Conservation (phyloP, 225 moss, liverwort and hornwort genomes). For the Climacium dendroides region DNA sequence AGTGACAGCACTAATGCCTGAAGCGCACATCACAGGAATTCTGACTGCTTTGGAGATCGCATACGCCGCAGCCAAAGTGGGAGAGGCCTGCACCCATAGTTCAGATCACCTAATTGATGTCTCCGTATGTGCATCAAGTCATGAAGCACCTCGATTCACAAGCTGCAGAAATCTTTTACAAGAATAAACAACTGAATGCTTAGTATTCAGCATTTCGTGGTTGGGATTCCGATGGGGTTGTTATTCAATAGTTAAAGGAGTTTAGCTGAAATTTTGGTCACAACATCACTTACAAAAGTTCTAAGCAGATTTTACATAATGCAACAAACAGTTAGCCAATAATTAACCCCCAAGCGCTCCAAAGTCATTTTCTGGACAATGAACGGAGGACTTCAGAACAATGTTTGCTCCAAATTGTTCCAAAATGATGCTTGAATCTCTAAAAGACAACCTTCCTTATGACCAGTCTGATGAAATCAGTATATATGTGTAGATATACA, state of each 20-base stretch:
- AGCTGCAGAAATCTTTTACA: neutral
- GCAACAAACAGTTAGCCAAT: neutral
- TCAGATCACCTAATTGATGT: neutral
- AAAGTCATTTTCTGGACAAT: neutral
- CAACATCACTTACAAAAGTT: neutral
- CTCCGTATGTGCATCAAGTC: neutral
- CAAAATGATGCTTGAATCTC: neutral
- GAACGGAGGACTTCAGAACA: neutral
- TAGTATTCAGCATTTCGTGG: neutral
- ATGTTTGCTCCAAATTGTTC: neutral
- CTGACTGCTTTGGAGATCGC: conserved; percentile 74
- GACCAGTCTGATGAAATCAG: neutral
- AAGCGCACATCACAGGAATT: conserved; percentile 88
- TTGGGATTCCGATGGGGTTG: neutral
- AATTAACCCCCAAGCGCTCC: neutral
- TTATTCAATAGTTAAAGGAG: neutral
- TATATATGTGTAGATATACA: neutral
- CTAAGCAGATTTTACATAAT: neutral
- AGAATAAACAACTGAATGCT: neutral
- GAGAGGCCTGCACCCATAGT: conserved; percentile 49
- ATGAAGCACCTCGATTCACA: neutral
- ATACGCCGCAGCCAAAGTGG: conserved; percentile 89
- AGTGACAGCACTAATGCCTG: conserved; percentile 82
- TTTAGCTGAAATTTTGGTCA: neutral
- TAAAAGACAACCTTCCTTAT: neutral